A percentile compares a stretch with the other conserved stretches of the same genome.
Evolutionary conservation across 371 early-diverging fungal species (phyloP).

Genomic region (Blakeslea trispora): DNA sequence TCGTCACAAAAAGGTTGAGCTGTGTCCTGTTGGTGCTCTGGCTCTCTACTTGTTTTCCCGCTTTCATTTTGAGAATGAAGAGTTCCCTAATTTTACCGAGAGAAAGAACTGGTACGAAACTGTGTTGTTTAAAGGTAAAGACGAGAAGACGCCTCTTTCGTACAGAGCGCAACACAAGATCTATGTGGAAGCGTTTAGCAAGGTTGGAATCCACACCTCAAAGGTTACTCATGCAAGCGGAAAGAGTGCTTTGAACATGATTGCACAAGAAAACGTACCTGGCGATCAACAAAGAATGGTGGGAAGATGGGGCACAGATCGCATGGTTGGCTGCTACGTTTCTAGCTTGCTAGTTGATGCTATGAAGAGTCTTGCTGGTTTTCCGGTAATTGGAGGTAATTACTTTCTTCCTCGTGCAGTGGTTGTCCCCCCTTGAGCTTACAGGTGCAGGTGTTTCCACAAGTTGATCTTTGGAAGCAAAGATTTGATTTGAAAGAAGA

Average conservation of each 20-base stretch:
- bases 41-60: not conserved
- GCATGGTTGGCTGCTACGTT: slow-evolving; percentile 15
- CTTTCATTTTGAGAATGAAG: slow-evolving; percentile 11
- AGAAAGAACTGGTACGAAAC: too few species aligned
- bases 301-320: slow-evolving; percentile 13
- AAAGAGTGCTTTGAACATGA: slow-evolving; percentile 13
- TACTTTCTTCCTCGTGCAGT: slow-evolving; percentile 8
- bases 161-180: slow-evolving; percentile 4
- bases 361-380: slow-evolving; percentile 15
- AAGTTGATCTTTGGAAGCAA: slow-evolving; percentile 11
- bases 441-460: slow-evolving; percentile 1
- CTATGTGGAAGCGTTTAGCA: slow-evolving; percentile 2
- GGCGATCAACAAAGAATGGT: slow-evolving; percentile 10
- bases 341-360: slow-evolving; percentile 11
- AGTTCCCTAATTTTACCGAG: not conserved
- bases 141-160: not conserved
- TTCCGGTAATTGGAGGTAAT: not conserved
- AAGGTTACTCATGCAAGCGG: slow-evolving; percentile 12
- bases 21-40: slow-evolving; percentile 4
- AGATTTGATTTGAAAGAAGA: not conserved
- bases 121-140: too few species aligned
- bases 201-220: slow-evolving; percentile 1
- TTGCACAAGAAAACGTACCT: slow-evolving; percentile 10
- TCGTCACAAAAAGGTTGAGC: too few species aligned
- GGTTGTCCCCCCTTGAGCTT: not conserved